Percentiles rank a stretch among this genome's conserved stretches.
Evolutionary conservation across 129 eudicot species (phyloP).

Genomic region (Silybum marianum): DNA sequence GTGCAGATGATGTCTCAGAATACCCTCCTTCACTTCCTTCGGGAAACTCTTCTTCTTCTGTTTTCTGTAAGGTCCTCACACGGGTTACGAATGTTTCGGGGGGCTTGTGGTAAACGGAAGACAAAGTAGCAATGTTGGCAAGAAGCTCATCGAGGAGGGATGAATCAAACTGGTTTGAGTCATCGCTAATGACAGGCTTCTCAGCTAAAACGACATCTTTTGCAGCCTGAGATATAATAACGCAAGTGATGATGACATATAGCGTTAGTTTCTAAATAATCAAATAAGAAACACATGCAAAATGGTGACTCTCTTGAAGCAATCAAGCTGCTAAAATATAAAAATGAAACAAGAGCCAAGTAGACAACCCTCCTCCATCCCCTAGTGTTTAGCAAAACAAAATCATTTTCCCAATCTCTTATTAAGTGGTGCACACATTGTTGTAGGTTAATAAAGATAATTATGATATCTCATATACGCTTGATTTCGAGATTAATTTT

Average conservation of each 20-base stretch:
- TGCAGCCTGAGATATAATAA: conserved; percentile 67
- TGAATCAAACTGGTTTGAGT: conserved; percentile 88
- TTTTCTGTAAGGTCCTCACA: conserved; percentile 67
- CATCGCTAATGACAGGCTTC: conserved; percentile 93
- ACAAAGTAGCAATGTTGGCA: conserved; percentile 86
- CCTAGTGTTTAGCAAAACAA: neutral
- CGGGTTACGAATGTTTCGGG: conserved; percentile 95
- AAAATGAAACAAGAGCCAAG: neutral
- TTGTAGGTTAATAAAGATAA: neutral
- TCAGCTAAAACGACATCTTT: conserved; percentile 96
- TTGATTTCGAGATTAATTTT: neutral
- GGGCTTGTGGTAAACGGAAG: conserved; percentile 96
- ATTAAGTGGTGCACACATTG: neutral
- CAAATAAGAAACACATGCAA: conserved; percentile 7
- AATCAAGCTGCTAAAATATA: neutral
- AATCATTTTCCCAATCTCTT: neutral
- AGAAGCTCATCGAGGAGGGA: conserved; percentile 94
- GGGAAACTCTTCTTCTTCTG: conserved; percentile 89
- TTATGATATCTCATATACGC: neutral
- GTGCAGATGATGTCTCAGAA: conserved; percentile 70
- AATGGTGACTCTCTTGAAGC: neutral
- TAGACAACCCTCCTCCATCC: neutral
- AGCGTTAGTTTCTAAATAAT: neutral
- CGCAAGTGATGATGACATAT: neutral
- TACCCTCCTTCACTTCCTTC: conserved; percentile 79